phyloP scores from a whole-genome alignment of 1,284 basidiomycete genomes.

The Moesziomyces sp. region DNA sequence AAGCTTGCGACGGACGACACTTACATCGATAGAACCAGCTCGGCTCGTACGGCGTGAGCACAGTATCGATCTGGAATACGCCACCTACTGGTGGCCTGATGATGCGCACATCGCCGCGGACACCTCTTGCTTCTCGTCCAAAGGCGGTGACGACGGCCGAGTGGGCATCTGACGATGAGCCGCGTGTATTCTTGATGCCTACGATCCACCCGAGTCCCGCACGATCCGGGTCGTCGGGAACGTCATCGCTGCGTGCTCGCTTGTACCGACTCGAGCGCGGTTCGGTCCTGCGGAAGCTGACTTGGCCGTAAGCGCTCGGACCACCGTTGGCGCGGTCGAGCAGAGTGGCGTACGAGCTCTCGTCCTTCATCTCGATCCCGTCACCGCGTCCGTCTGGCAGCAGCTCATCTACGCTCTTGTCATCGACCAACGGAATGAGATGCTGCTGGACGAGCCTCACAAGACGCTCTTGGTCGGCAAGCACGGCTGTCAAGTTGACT shows the following conservation, averaged over 20 bases:
- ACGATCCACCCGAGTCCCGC: conserved; percentile 76
- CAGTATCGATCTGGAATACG: conserved; percentile 84
- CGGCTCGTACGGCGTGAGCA: conserved; percentile 86
- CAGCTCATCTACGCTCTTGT: conserved; percentile 25
- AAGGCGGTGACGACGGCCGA: conserved; percentile 82
- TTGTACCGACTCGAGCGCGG: conserved; percentile 13
- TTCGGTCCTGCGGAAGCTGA: conserved; percentile 51
- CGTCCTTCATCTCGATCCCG: conserved; percentile 48
- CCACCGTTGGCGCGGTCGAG: conserved; percentile 57
- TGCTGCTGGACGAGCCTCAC: conserved; percentile 84
- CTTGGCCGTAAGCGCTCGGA: conserved; percentile 46
- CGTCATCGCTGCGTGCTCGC: neutral
- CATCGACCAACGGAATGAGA: conserved; percentile 76
- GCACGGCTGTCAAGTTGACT: conserved; percentile 84
- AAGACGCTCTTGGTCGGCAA: conserved; percentile 71
- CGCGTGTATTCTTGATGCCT: conserved; percentile 89
- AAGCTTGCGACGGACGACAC: conserved; percentile 3
- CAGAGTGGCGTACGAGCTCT: conserved; percentile 42
- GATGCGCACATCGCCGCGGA: conserved; percentile 8
- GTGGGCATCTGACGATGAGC: conserved; percentile 75
- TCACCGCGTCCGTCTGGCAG: conserved; percentile 30
- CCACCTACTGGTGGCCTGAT: conserved; percentile 70
- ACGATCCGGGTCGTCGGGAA: conserved; percentile 5
- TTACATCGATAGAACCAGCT: conserved; percentile 62
- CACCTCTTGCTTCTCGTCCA: conserved; percentile 78